phyloP scores from a whole-genome alignment of 1,284 basidiomycete species.

The Lentinula novae-zelandiae region DNA sequence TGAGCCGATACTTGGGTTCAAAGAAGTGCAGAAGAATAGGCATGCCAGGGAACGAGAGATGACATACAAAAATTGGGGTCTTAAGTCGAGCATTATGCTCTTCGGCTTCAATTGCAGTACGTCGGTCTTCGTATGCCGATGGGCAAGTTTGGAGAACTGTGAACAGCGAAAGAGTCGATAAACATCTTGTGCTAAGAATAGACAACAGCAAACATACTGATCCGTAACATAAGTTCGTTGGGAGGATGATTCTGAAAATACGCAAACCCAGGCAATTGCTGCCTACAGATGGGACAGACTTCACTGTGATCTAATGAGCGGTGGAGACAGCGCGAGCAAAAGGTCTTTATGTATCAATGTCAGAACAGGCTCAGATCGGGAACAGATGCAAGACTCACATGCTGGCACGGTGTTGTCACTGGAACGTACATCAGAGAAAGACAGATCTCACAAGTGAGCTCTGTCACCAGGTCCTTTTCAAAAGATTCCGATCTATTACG shows the following conservation, averaged over 20 bases:
- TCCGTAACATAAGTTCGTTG: slow-evolving; percentile 66
- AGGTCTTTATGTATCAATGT: slow-evolving; percentile 56
- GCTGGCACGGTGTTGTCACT: slow-evolving; percentile 91
- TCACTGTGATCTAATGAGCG: slow-evolving; percentile 84
- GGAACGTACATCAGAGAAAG: slow-evolving; percentile 82
- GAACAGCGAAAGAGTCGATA: slow-evolving; percentile 36
- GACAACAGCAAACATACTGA: slow-evolving; percentile 48
- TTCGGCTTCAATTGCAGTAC: slow-evolving; percentile 62
- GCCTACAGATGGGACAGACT: slow-evolving; percentile 84
- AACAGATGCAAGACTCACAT: slow-evolving; percentile 50
- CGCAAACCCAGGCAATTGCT: slow-evolving; percentile 69
- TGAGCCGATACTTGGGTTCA: slow-evolving; percentile 87
- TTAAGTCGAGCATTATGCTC: slow-evolving; percentile 76
- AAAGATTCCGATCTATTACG: slow-evolving; percentile 31
- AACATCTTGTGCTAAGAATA: slow-evolving; percentile 1
- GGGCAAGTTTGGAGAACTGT: slow-evolving; percentile 70
- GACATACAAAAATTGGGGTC: slow-evolving; percentile 90
- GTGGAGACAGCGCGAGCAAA: slow-evolving; percentile 85
- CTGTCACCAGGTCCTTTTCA: slow-evolving; percentile 67
- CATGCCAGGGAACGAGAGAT: slow-evolving; percentile 87
- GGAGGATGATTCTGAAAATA: slow-evolving; percentile 78
- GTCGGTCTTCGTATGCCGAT: slow-evolving; percentile 44
- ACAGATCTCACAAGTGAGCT: slow-evolving; percentile 90
- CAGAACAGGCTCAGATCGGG: slow-evolving; percentile 14
- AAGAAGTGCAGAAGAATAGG: slow-evolving; percentile 90